A percentile compares a stretch with the other conserved stretches of the same genome.
phyloP scores from a whole-genome alignment of 257 asterid genomes.

The Nicotiana sylvestris region DNA sequence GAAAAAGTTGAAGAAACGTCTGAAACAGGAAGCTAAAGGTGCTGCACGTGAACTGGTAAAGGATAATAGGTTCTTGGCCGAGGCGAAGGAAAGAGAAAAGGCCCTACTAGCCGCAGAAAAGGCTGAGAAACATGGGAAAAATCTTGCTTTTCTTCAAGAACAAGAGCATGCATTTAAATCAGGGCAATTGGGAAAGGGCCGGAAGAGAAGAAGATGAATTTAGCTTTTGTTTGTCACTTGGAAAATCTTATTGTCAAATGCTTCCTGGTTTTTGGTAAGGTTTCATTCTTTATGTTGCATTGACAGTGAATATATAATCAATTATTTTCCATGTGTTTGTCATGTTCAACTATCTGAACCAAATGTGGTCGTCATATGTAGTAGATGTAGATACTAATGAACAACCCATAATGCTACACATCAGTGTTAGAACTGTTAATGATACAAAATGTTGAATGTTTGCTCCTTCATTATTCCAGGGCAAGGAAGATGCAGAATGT shows the following conservation, averaged over 20 bases:
- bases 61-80: constrained; percentile 70
- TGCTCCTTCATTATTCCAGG: background rate
- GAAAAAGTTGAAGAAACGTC: constrained; percentile 58
- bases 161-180: constrained; percentile 93
- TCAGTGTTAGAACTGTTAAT: background rate
- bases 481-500: background rate
- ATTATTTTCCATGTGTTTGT: background rate
- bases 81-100: constrained; percentile 59
- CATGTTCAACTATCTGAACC: background rate
- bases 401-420: background rate
- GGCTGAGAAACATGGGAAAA: constrained; percentile 61
- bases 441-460: background rate
- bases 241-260: background rate
- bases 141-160: constrained; percentile 84
- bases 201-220: constrained; percentile 65
- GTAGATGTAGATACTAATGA: background rate
- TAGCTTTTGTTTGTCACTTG: background rate
- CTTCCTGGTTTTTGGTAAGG: background rate
- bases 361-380: background rate
- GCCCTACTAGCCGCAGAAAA: constrained; percentile 52
- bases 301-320: background rate
- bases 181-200: constrained; percentile 81
- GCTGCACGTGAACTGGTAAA: constrained; percentile 80
- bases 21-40: constrained; percentile 63
- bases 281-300: background rate